Base-by-base conservation (phyloP, 2,329 filamentous ascomycete genomes). In the Cladophialophora carrionii region DNA sequence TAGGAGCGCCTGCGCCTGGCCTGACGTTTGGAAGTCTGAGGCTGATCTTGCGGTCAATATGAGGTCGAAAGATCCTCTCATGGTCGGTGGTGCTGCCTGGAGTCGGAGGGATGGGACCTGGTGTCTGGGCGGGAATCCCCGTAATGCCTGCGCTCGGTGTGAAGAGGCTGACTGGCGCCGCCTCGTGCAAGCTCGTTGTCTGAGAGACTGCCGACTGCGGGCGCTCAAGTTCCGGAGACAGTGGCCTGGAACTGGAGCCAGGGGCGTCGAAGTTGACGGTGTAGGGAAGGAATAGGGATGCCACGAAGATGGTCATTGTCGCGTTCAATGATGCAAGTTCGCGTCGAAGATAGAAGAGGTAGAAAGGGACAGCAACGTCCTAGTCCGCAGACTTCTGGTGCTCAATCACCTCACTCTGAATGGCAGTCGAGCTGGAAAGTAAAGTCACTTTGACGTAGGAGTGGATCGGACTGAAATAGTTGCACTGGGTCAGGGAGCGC, bases 181-280 rank as follows among this genome's bases (percentile, higher is more conserved):
- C 14, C 17, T 64, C 59, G 43, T 22, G n/a, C 41, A 52, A 26
- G 48, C 5, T 12, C 29, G 64, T 17, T 32, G 34, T 49, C 17
- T 54, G 53, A 24, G 58, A 34, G n/a, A 66, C 46, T n/a, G 57
- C 22, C 29, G 48, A 57, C 32, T 61, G 61, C 22, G 29, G 52
- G 20, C 48, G 54, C 22, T 22, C 54, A 24, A 51, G 37, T 37
- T 56, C 54, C 17, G 56, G 69, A 52, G 63, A 65, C 48, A 51
- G 57, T 24, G 62, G 41, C 20, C 55, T 46, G 17, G 66, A 62
- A 2, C 29, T 14, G 26, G 52, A 51, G 17, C 54, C 37, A 6
- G 63, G 59, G 63, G 90, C 83, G 71, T 88, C 88, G 77, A 98
- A 98, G 77, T 96, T 88, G 73, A 96, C 84, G 48, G 94, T 98